Evolutionary conservation across 2,329 filamentous ascomycete species (phyloP).

Genomic region (Phyllosticta capitalensis): DNA sequence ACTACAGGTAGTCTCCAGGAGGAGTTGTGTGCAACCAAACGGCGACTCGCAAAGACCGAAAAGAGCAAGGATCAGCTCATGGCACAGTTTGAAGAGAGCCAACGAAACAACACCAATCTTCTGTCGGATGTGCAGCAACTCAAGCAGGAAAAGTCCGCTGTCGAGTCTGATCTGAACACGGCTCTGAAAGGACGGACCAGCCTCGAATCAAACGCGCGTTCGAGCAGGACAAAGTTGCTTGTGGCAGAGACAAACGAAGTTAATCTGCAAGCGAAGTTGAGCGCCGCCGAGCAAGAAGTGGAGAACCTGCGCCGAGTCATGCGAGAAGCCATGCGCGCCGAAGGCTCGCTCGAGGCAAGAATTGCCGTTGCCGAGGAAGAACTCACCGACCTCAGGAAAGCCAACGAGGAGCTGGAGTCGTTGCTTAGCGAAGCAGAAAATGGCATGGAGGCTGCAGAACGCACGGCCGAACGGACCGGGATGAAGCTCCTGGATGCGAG

Average conservation of each 20-base stretch:
- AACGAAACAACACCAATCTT: conserved; percentile 16
- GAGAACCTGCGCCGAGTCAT: conserved; percentile 20
- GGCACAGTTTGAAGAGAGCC: conserved; percentile 17
- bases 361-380: conserved; percentile 25
- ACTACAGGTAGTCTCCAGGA: conserved; percentile 16
- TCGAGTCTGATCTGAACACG: conserved; percentile 15
- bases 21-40: conserved; percentile 16
- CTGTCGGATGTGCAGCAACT: conserved; percentile 14
- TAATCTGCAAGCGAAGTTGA: conserved; percentile 15
- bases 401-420: conserved; percentile 23
- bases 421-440: conserved; percentile 24
- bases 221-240: conserved; percentile 17
- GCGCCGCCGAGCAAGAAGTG: conserved; percentile 22
- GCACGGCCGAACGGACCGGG: conserved; percentile 20
- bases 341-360: conserved; percentile 20
- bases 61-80: conserved; percentile 16
- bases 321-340: conserved; percentile 19
- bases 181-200: conserved; percentile 15
- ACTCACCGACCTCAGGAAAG: conserved; percentile 19
- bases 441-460: conserved; percentile 22
- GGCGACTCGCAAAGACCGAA: conserved; percentile 19
- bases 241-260: conserved; percentile 18
- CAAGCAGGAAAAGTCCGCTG: conserved; percentile 13
- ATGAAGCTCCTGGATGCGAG: conserved; percentile 17
- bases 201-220: conserved; percentile 17